These are phyloP conservation scores for Xylariales sp. DNA, from an alignment of 2,329 filamentous ascomycete species.

Conservation along the genomic window DNA sequence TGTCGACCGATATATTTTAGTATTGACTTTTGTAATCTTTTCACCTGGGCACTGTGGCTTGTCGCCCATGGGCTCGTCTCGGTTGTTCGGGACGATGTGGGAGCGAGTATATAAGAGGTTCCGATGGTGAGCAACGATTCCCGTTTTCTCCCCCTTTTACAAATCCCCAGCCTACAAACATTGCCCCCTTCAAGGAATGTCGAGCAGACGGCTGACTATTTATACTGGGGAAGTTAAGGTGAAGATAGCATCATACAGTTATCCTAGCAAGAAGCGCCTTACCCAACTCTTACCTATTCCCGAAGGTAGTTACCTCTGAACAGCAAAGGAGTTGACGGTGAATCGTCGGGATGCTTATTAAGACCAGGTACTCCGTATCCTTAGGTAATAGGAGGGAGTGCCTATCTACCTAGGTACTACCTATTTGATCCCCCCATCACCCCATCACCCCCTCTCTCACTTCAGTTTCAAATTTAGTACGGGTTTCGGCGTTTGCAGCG, in stretches of 20 bases:
- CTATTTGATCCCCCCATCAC: too few relatives aligned
- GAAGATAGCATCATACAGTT: slow-evolving; percentile 19
- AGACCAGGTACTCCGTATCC: neutral
- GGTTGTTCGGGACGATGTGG: slow-evolving; percentile 3
- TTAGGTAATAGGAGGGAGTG: neutral
- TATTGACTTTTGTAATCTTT: too few relatives aligned
- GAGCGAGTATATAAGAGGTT: slow-evolving; percentile 1
- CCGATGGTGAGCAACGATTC: neutral
- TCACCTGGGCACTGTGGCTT: neutral
- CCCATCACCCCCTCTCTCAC: too few relatives aligned
- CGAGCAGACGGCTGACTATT: neutral
- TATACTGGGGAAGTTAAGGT: neutral
- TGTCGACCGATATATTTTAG: too few relatives aligned
- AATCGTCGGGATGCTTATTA: neutral
- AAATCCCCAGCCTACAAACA: neutral
- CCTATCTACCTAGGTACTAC: too few relatives aligned
- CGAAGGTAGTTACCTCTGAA: neutral
- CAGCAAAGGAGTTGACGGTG: neutral
- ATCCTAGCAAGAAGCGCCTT: neutral
- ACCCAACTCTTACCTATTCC: neutral
- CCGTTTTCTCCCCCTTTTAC: neutral
- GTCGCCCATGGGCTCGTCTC: neutral
- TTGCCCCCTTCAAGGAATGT: neutral
- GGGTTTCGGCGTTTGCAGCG: too few relatives aligned
- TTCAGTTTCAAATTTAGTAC: too few relatives aligned